Evolutionary conservation across 441 rosid species (phyloP), one percentile per base, ranked within the genome.

Genomic region (Omphalea diandra): DNA sequence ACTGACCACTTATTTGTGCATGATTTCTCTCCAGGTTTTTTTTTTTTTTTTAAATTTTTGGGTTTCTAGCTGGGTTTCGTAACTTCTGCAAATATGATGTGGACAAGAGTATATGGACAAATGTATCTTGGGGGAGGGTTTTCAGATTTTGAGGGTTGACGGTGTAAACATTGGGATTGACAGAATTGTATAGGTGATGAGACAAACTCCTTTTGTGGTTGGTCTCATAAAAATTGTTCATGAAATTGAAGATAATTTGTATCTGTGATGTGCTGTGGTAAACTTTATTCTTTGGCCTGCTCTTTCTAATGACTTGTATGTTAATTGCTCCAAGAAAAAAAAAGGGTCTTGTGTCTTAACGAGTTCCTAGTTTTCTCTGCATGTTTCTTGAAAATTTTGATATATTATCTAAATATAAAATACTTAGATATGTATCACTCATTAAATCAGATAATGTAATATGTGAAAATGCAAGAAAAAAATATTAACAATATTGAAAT

Each of bases 161-260:
- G 53, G 65, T 75, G 83, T 78, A 77, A n/a, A 73, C 53, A 54
- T 54, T 57, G 50, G 61, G 66, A 33, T 73, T 41, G 64, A 65
- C 76, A 65, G 47, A 69, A 66, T 60, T 82, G 88, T 82, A 82
- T 35, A 77, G 84, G 18, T 49, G 58, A 12, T 62, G 67, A 38
- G 57, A 54, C 38, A 24, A 29, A 49, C 40, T 41, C 47, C 32
- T 56, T 41, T 65, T 35, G 71, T n/a, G 52, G 62, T 70, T 38
- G n/a, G 64, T 74, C 33, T 65, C 46, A 50, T 43, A 24, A 35
- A n/a, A 70, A 36, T 58, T 63, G 41, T 73, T 35, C 36, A 65
- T 49, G 24, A 65, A 55, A 55, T 69, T 59, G 32, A 50, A 22
- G 60, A 63, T 35, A 46, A 15, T 24, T 46, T 58, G 43, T 58